Evolutionary conservation across 805 yeast species (phyloP).

Genomic region (Myxozyma neotropica): DNA sequence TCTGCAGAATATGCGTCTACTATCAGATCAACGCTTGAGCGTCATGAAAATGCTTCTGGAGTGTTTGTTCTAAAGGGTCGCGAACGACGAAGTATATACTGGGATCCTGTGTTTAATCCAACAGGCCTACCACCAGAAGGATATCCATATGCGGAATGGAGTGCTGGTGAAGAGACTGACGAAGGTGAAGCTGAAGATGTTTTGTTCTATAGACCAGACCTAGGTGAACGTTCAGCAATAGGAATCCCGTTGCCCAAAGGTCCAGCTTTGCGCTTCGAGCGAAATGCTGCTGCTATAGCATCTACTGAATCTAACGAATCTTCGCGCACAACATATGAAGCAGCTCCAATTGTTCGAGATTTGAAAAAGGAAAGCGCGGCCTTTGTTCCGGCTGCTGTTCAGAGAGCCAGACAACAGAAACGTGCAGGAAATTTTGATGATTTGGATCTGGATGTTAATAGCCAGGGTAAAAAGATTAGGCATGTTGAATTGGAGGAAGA

Average conservation of each 20-base stretch:
- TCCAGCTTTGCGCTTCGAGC: slow-evolving; percentile 26
- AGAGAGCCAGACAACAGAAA: slow-evolving; percentile 5
- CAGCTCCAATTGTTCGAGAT: slow-evolving; percentile 38
- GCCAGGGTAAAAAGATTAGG: neutral
- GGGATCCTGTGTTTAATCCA: slow-evolving; percentile 35
- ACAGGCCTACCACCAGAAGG: slow-evolving; percentile 36
- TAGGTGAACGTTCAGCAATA: slow-evolving; percentile 20
- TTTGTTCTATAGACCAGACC: slow-evolving; percentile 17
- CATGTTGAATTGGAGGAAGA: slow-evolving; percentile 6
- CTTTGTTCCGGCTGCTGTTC: slow-evolving; percentile 34
- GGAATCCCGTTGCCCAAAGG: slow-evolving; percentile 35
- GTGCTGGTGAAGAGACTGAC: slow-evolving; percentile 9
- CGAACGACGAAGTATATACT: slow-evolving; percentile 34
- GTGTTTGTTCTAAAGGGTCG: slow-evolving; percentile 28
- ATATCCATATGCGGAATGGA: slow-evolving; percentile 28
- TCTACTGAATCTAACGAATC: neutral
- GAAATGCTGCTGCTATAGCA: neutral
- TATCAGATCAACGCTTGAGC: slow-evolving; percentile 5
- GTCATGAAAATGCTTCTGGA: slow-evolving; percentile 26
- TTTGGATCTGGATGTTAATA: neutral
- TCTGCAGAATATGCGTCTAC: slow-evolving; percentile 1
- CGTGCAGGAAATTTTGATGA: neutral
- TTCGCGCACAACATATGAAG: slow-evolving; percentile 32
- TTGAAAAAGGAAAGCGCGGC: slow-evolving; percentile 32
- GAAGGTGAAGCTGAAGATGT: neutral